Evolutionary conservation across 2,329 filamentous ascomycete species (phyloP), one percentile per base, ranked within the genome.

Genomic region (Monosporascus sp.): DNA sequence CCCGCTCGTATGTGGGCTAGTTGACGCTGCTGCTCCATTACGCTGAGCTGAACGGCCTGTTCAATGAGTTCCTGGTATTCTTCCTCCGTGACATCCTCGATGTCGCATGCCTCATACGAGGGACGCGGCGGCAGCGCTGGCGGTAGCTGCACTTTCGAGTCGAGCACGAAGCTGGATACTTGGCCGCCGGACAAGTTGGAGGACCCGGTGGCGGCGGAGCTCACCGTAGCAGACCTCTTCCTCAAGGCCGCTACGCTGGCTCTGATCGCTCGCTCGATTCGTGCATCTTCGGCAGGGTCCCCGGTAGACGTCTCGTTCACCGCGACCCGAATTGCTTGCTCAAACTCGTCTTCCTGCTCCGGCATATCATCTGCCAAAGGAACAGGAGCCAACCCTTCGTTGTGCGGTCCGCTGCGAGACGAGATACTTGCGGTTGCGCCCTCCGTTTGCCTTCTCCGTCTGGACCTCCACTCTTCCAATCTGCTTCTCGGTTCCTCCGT

Each of bases 261-360:
- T 15, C 88, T 78, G 49, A 95, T 87, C 1, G 89, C 89, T 20
- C 82, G 77, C 65, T 91, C 89, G 48, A 95, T 78, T 54, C 81
- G 75, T 22, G 77, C 78, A 62, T 94, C 90, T 67, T 94, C 87
- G 20, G 82, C 77, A 0, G 77, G 65, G 57, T 93, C 78, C 11
- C 89, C 89, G 1, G 74, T 77, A 0, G 88, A 91, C 0, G 88
- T 90, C 64, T 87, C 80, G 7, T 75, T 73, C 1, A 94, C 86
- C 1, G 87, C 88, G 11, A 76, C 76, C 50, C 78, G 79, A 54
- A 94, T 93, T 1, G 89, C 89, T 43, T 79, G 75, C 65, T 93
- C 88, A 43, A 90, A 79, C 53, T 88, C 86, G 2, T 77, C 76
- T 36, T 82, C 76, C n/a, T 80, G 74, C 11, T 63, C 61, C 47